phyloP scores from a whole-genome alignment of 1,139 yeast species.

The Hanseniaspora uvarum region DNA sequence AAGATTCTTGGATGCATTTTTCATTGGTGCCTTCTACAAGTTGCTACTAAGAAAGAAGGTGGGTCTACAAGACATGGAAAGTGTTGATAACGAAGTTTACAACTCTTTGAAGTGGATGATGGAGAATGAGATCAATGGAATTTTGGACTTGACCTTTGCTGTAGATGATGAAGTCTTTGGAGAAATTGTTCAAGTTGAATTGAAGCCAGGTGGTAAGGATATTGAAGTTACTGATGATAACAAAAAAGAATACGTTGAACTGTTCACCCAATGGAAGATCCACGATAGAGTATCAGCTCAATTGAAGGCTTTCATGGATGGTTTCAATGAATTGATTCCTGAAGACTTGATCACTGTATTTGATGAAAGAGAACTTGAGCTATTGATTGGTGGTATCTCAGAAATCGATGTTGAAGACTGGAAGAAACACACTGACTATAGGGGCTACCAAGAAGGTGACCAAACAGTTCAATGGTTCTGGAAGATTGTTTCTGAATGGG shows the following conservation, averaged over 20 bases:
- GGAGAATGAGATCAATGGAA: slow-evolving; percentile 82
- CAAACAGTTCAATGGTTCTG: slow-evolving; percentile 98
- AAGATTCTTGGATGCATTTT: slow-evolving; percentile 93
- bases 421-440: slow-evolving; percentile 96
- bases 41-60: slow-evolving; percentile 95
- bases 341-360: slow-evolving; percentile 92
- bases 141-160: slow-evolving; percentile 79
- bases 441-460: slow-evolving; percentile 94
- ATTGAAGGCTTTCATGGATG: slow-evolving; percentile 90
- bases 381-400: slow-evolving; percentile 94
- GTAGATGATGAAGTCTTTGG: slow-evolving; percentile 97
- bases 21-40: slow-evolving; percentile 94
- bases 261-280: slow-evolving; percentile 93
- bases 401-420: slow-evolving; percentile 97
- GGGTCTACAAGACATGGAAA: slow-evolving; percentile 93
- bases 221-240: slow-evolving; percentile 90
- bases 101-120: slow-evolving; percentile 90
- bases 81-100: slow-evolving; percentile 94
- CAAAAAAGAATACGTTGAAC: slow-evolving; percentile 89
- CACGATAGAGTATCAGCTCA: slow-evolving; percentile 88
- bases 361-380: slow-evolving; percentile 92
- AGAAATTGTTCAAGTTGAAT: slow-evolving; percentile 77
- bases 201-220: slow-evolving; percentile 78
- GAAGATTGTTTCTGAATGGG: slow-evolving; percentile 91
- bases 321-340: slow-evolving; percentile 93